Evolutionary conservation across 345 rosid genomes (phyloP), one percentile per base, ranked within the genome.

Genomic region (Pelargonium nanum): DNA sequence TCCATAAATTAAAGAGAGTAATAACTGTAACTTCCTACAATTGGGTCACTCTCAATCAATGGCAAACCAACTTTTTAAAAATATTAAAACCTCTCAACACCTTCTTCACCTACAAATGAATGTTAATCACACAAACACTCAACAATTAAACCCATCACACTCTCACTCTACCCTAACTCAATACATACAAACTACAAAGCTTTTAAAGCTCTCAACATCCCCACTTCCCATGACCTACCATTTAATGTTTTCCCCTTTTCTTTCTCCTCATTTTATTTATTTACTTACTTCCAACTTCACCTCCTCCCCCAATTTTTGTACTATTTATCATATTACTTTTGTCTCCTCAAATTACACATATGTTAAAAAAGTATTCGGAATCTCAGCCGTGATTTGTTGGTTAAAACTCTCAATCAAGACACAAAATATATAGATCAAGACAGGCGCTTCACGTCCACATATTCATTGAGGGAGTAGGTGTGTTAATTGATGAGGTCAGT

Each of bases 11-110:
- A 68, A 65, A 61, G n/a, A 51, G 58, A 59, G 57, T 32, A 69
- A 75, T 76, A 77, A 77, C 83, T 77, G 77, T 83, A 70, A 67
- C 81, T 77, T 77, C 81, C 70, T 17, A 21, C 78, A 63, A 68
- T 68, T 69, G 70, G 76, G 62, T 74, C 87, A 70, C 78, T 74
- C 68, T 32, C 44, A 67, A 40, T 40, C 48, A 40, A 40, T 40
- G 16, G 65, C 55, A 70, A 71, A 44, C 40, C 24, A 61, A 61
- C 66, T 50, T 66, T 68, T 63, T 53, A 72, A 58, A 69, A 66
- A 57, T 53, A 56, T 65, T 53, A 58, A 64, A 64, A 58, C 72
- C 58, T 51, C 17, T 40, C 60, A 13, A 48, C 65, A 48, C 57
- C 52, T 52, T 10, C 54, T 23, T 55, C 67, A 62, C 51, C 59